Conservation (phyloP, 306 rosid species). For the Purshia tridentata region DNA sequence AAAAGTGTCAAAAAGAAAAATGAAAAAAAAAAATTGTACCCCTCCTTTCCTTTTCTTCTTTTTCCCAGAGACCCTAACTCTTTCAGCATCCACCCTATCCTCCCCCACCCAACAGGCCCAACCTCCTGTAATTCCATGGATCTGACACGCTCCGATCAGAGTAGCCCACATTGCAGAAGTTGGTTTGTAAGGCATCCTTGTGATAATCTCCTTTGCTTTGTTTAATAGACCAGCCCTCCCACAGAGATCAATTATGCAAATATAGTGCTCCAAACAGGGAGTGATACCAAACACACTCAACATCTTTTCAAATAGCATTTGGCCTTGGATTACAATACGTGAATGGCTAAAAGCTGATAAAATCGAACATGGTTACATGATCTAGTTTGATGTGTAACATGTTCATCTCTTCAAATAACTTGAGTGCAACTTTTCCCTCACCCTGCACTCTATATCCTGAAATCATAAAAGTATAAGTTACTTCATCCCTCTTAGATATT, state of each 20-base stretch:
- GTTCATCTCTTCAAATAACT: slow-evolving; percentile 78
- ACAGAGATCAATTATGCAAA: slow-evolving; percentile 79
- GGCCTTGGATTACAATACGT: slow-evolving; percentile 62
- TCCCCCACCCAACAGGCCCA: too few species aligned
- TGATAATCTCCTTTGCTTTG: slow-evolving; percentile 60
- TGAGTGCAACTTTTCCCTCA: slow-evolving; percentile 61
- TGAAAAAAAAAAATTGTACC: too few species aligned
- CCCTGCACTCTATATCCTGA: slow-evolving; percentile 80
- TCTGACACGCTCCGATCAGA: slow-evolving; percentile 73
- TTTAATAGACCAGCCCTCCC: slow-evolving; percentile 85
- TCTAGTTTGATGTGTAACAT: slow-evolving; percentile 60
- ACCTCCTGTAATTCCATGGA: slow-evolving; percentile 58
- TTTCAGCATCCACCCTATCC: too few species aligned
- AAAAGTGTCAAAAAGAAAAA: too few species aligned
- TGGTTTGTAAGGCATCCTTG: slow-evolving; percentile 73
- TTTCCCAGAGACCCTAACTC: too few species aligned
- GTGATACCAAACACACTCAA: slow-evolving; percentile 38
- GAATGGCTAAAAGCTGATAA: slow-evolving; percentile 90
- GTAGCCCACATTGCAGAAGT: slow-evolving; percentile 95
- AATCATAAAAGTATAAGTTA: slow-evolving; percentile 83
- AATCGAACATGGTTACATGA: slow-evolving; percentile 71
- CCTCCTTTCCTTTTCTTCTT: too few species aligned
- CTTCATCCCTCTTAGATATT: slow-evolving; percentile 66
- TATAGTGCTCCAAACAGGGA: slow-evolving; percentile 69
- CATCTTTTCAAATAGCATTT: slow-evolving; percentile 62